Base-by-base conservation (phyloP, 108 stramenopile genomes). In the Cylindrotheca closterium region DNA sequence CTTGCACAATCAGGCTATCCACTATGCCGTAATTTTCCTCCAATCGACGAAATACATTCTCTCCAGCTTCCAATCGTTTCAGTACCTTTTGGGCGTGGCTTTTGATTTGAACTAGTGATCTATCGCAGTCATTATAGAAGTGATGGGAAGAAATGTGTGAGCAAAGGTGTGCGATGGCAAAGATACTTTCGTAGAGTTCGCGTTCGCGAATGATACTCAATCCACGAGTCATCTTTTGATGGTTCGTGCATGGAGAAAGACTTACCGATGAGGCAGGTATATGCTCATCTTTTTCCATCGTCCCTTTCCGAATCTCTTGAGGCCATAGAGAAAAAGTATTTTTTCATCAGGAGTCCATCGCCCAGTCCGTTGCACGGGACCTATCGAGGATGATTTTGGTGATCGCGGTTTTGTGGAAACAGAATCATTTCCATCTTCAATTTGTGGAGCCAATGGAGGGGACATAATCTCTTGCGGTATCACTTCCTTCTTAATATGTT, bases 301-400 rank as follows among this genome's bases (percentile, higher is more conserved):
- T 25, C 83, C 83, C 63, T 91, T 94, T 42, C 96, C 96, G 79
- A 94, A 87, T 51, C 79, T 65, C 32, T 80, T 65, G 18, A 98
- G 75, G 26, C 96, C 96, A 48, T 87, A 73, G 18, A 98, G 70
- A 68, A 98, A 98, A 3, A 93, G 75, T 1, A 67, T 27, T 62
- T 98, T 96, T 65, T 98, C 97, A 52, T 94, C 88, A 24, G 68
- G 73, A 30, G 93, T 92, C 97, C 97, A 98, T 12, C 93, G 85
- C 7, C 95, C 95, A 7, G 89, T 55, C 51, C 63, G 63, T 18
- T 65, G 51, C 3, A 33, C 2, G 25, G 61, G 37, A 53, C 47
- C 31, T 4, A 55, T 15, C 21, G 47, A 3, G 26, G 64, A 19
- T 51, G 64, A 7, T 21, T 30, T 34, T n/a, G 69, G 31, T 24